Evolutionary conservation across 2,329 filamentous ascomycete genomes (phyloP).

Genomic region (Sporothrix mexicana): DNA sequence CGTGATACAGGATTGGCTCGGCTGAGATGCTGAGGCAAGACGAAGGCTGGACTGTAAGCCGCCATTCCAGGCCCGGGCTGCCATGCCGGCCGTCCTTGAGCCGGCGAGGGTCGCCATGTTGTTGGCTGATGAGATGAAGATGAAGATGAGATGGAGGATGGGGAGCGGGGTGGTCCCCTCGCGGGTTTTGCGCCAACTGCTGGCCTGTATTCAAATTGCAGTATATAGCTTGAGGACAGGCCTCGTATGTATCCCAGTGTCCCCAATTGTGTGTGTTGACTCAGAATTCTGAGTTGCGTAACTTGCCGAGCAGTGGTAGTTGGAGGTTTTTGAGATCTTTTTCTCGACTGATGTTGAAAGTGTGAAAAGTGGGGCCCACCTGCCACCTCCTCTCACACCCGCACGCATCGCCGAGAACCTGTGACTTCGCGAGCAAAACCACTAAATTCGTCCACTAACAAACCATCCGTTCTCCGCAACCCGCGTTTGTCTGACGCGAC

Average conservation of each 20-base stretch:
- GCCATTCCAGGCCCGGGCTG: neutral
- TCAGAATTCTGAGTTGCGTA: neutral
- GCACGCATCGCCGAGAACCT: neutral
- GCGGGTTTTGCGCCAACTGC: neutral
- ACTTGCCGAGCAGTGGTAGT: neutral
- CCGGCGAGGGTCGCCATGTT: slow-evolving; percentile 3
- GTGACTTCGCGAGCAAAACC: slow-evolving; percentile 9
- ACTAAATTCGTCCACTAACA: slow-evolving; percentile 12
- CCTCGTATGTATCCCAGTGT: neutral
- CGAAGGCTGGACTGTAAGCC: neutral
- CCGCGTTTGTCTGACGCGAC: neutral
- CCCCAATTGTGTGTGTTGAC: neutral
- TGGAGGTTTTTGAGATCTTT: neutral
- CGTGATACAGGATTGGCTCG: neutral
- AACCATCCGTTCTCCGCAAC: neutral
- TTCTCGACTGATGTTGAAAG: neutral
- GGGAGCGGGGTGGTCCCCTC: neutral
- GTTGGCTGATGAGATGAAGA: neutral
- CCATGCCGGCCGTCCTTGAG: neutral
- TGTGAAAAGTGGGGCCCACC: slow-evolving; percentile 5
- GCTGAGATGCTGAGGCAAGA: neutral
- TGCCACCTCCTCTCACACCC: neutral
- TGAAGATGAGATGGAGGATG: too few relatives aligned
- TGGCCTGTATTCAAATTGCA: neutral
- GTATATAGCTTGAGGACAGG: neutral